phyloP scores from a whole-genome alignment of 257 asterid genomes.

The Ligustrum vulgare region DNA sequence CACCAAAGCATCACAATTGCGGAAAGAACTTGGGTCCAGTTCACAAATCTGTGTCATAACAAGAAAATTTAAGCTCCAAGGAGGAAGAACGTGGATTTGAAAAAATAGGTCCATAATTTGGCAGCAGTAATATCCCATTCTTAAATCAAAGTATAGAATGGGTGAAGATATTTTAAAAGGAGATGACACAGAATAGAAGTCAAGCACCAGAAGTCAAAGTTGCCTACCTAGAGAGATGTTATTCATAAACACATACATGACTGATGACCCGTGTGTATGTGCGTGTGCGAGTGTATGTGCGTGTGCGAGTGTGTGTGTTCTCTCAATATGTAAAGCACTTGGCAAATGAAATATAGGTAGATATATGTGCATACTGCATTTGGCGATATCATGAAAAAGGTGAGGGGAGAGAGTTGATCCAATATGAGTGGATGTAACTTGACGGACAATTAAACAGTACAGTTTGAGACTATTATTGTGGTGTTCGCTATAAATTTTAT shows the following conservation, averaged over 20 bases:
- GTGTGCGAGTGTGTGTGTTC: not conserved
- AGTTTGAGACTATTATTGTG: not conserved
- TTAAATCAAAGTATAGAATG: not conserved
- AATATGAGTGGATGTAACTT: not conserved
- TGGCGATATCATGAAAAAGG: not conserved
- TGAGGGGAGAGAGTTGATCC: not conserved
- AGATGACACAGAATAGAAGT: not conserved
- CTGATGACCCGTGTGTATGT: not conserved
- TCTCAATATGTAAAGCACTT: not conserved
- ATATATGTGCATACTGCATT: not conserved
- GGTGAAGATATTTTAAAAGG: not conserved
- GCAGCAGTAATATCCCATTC: no score
- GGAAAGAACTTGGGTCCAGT: conserved; percentile 71
- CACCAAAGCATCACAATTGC: conserved; percentile 71
- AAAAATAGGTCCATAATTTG: no score
- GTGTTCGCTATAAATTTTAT: not conserved
- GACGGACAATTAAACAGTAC: not conserved
- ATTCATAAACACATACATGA: not conserved
- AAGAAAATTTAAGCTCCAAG: not conserved
- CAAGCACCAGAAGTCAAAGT: not conserved
- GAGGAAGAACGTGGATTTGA: not conserved
- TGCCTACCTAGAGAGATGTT: not conserved
- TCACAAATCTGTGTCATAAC: conserved; percentile 57
- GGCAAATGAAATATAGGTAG: not conserved
- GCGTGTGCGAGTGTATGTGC: not conserved